phyloP scores from a whole-genome alignment of 2,329 filamentous ascomycete species.

The Pyrenophora seminiperda region DNA sequence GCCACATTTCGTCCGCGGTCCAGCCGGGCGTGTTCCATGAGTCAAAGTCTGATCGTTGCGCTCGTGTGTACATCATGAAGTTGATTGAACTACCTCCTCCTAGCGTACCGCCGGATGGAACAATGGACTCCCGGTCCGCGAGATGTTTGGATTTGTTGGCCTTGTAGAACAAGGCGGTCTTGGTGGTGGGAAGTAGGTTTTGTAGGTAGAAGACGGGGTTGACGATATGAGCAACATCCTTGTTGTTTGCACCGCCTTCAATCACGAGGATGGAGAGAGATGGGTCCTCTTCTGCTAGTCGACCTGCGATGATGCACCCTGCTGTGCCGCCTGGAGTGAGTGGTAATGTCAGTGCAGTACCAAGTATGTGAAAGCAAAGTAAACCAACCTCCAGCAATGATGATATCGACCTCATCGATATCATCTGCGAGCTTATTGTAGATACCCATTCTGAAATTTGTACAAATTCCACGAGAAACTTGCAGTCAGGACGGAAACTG shows the following conservation, averaged over 20 bases:
- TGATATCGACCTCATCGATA: slow-evolving; percentile 56
- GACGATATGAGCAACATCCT: slow-evolving; percentile 56
- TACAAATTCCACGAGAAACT: neutral
- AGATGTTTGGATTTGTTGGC: slow-evolving; percentile 54
- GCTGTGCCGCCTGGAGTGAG: slow-evolving; percentile 38
- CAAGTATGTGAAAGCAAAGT: neutral
- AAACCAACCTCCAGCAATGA: slow-evolving; percentile 56
- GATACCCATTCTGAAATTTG: slow-evolving; percentile 26
- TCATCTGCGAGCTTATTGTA: slow-evolving; percentile 46
- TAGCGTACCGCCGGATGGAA: slow-evolving; percentile 57
- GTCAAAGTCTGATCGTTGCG: slow-evolving; percentile 57
- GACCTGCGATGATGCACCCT: slow-evolving; percentile 54
- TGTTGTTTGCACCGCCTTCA: slow-evolving; percentile 61
- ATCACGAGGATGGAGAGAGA: slow-evolving; percentile 51
- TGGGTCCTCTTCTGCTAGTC: slow-evolving; percentile 50
- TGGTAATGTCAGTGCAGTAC: neutral
- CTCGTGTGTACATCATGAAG: slow-evolving; percentile 53
- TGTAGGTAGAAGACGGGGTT: slow-evolving; percentile 58
- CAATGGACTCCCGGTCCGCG: slow-evolving; percentile 52
- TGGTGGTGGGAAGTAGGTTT: slow-evolving; percentile 56
- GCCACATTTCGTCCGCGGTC: slow-evolving; percentile 58
- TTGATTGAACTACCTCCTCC: slow-evolving; percentile 62
- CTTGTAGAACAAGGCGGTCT: slow-evolving; percentile 60
- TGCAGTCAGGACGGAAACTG: neutral
- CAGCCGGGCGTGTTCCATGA: slow-evolving; percentile 60